Percentiles rank a stretch among this genome's conserved stretches.
These are phyloP conservation scores for Halenospora varia DNA, from an alignment of 495 filamentous ascomycete genomes.

Conservation along the genomic window DNA sequence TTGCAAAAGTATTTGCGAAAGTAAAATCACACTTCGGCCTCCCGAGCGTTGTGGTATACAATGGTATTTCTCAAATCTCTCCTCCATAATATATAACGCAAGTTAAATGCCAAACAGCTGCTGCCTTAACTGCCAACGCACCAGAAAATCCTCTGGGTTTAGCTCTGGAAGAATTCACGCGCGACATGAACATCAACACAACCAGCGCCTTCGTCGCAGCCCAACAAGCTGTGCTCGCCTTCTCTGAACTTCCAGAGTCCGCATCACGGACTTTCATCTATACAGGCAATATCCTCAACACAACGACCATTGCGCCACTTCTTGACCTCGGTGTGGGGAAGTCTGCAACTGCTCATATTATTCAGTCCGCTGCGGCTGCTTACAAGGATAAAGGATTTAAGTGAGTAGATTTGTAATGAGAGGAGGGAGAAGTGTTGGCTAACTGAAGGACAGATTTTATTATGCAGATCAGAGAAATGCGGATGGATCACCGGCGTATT, in stretches of 20 bases:
- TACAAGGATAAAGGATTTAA: slow-evolving; percentile 10
- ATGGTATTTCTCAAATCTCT: slow-evolving; percentile 25
- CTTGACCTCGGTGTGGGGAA: slow-evolving; percentile 2
- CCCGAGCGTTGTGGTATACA: slow-evolving; percentile 36
- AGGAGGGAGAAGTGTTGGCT: slow-evolving; percentile 6
- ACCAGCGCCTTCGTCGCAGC: slow-evolving; percentile 37
- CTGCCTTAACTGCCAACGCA: neutral
- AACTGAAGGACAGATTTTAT: slow-evolving; percentile 13
- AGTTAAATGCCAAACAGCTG: neutral
- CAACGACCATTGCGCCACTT: neutral
- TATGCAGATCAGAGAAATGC: slow-evolving; percentile 42
- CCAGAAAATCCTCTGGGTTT: slow-evolving; percentile 25
- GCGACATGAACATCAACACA: slow-evolving; percentile 37
- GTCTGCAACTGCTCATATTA: neutral
- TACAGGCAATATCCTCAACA: slow-evolving; percentile 32
- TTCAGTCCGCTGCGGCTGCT: neutral
- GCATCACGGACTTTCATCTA: slow-evolving; percentile 40
- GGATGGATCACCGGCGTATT: slow-evolving; percentile 31
- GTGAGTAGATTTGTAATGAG: slow-evolving; percentile 3
- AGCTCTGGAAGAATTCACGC: slow-evolving; percentile 20
- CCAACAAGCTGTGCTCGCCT: slow-evolving; percentile 35
- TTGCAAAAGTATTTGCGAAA: slow-evolving; percentile 34
- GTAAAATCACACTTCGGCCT: slow-evolving; percentile 26
- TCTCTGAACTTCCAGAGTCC: slow-evolving; percentile 31
- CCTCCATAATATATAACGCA: neutral